A percentile compares a stretch with the other conserved stretches of the same genome.
phyloP scores from a whole-genome alignment of 129 eudicot species.

The Ambrosia trifida region DNA sequence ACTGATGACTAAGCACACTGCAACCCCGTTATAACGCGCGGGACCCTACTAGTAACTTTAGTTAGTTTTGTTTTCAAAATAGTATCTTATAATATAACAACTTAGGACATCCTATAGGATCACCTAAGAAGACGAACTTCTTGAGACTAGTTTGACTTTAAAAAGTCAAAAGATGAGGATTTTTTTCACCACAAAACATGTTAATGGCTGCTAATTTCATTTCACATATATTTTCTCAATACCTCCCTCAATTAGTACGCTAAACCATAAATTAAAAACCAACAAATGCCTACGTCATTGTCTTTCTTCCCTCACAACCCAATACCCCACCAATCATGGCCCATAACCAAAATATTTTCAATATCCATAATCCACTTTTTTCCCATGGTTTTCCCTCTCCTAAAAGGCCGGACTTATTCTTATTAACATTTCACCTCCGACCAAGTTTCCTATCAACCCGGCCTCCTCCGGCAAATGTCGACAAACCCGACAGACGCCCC shows the following conservation, averaged over 20 bases:
- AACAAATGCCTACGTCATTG: slow-evolving; percentile 32
- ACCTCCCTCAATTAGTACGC: slow-evolving; percentile 22
- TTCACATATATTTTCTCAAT: background rate
- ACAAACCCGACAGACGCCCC: slow-evolving; percentile 36
- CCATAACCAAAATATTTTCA: slow-evolving; percentile 15
- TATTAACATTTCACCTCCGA: slow-evolving; percentile 31
- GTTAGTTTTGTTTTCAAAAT: too few species aligned
- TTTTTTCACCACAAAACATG: slow-evolving; percentile 28
- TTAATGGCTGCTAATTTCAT: background rate
- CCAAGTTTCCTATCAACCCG: slow-evolving; percentile 30
- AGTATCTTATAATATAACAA: background rate
- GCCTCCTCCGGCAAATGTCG: slow-evolving; percentile 38
- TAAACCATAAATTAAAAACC: slow-evolving; percentile 33
- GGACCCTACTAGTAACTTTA: too few species aligned
- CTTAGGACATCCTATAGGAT: too few species aligned
- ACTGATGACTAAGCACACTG: too few species aligned
- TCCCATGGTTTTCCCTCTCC: slow-evolving; percentile 14
- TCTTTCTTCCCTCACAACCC: slow-evolving; percentile 19
- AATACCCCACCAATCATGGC: slow-evolving; percentile 7
- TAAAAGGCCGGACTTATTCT: slow-evolving; percentile 32
- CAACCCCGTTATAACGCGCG: too few species aligned
- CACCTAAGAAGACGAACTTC: too few species aligned
- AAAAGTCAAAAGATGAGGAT: slow-evolving; percentile 18
- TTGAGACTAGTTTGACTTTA: slow-evolving; percentile 8
- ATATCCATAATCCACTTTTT: background rate